Evolutionary conservation across 2,329 filamentous ascomycete genomes (phyloP), one percentile per base, ranked within the genome.

Genomic region (Colletotrichum sp.): DNA sequence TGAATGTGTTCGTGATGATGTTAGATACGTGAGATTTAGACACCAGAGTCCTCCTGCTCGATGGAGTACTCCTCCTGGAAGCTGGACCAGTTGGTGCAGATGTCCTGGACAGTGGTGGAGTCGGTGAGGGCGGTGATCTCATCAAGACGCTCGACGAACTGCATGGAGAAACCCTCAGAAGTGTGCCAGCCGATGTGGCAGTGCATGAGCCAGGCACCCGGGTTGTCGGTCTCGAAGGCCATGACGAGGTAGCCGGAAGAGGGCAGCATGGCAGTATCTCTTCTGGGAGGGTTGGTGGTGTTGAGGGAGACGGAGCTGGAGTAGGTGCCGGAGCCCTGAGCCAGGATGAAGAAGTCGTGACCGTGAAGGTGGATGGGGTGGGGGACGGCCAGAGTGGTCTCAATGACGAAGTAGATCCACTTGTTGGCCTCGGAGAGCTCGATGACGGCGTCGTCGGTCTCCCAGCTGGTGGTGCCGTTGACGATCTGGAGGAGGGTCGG

Each of bases 331-430:
- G 75, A 66, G 43, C 69, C 67, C 21, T 77, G 64, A 13, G 80
- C 84, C 6, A 85, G 81, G 34, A 85, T 70, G 16, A 80, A 77
- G 77, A 84, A 83, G 78, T 85, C 83, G 75, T 85, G 83, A 26
- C 88, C 88, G 81, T 90, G 88, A 26, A 90, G 82, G 80, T 90
- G 88, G 79, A 89, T 87, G 1, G 87, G 87, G 77, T 89, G 87
- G 18, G 86, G 78, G 7, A 83, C 63, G 7, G 76, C 77, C 67
- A 80, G 77, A 59, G 79, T 80, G 72, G 80, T 83, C 74, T 81
- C 78, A 24, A 85, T 80, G 52, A 84, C 79, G 78, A 82, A 82
- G 76, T 82, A 83, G 18, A 80, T 80, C 82, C 82, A 84, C 61
- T 78, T 60, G 55, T 81, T 79, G 59, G 75, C 73, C n/a, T 76